A percentile compares a stretch with the other conserved stretches of the same genome.
Conservation (phyloP, 2,329 filamentous ascomycete genomes). For the Aspergillus latus region DNA sequence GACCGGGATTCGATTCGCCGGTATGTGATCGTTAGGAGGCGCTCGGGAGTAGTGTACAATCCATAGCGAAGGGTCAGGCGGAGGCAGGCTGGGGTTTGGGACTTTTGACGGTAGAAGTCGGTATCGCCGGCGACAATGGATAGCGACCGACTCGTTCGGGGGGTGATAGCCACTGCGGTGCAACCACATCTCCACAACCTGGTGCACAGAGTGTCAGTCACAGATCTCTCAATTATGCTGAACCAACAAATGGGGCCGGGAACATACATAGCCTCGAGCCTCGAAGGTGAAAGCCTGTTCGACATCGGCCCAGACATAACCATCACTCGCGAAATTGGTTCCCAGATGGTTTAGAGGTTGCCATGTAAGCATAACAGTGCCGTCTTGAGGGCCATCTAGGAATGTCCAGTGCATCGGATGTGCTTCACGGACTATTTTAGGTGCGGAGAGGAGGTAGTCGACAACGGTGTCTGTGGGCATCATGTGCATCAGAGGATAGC, state of each 20-base stretch:
- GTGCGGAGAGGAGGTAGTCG: constrained; percentile 78
- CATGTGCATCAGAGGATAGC: constrained; percentile 71
- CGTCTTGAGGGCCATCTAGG: constrained; percentile 77
- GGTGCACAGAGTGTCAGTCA: constrained; percentile 9
- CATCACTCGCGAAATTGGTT: constrained; percentile 81
- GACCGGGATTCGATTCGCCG: constrained; percentile 58
- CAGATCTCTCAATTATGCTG: not conserved
- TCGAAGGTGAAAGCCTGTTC: constrained; percentile 78
- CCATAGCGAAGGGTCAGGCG: constrained; percentile 80
- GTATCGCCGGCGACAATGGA: constrained; percentile 80
- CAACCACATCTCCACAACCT: constrained; percentile 87
- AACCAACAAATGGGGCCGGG: not conserved
- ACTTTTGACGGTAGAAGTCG: constrained; percentile 72
- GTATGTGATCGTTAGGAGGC: constrained; percentile 71
- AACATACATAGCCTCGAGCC: constrained; percentile 63
- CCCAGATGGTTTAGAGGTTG: constrained; percentile 72
- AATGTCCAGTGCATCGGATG: constrained; percentile 93
- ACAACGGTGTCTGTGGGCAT: constrained; percentile 75
- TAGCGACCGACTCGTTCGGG: constrained; percentile 68
- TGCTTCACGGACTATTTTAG: constrained; percentile 78
- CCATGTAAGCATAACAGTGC: constrained; percentile 82
- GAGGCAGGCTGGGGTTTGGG: constrained; percentile 67
- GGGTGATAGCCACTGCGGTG: constrained; percentile 79
- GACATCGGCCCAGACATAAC: constrained; percentile 83
- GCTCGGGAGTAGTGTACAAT: constrained; percentile 85